These are phyloP conservation scores for Domatiomyces globalis DNA, from an alignment of 2,329 filamentous ascomycete genomes.

Conservation along the genomic window DNA sequence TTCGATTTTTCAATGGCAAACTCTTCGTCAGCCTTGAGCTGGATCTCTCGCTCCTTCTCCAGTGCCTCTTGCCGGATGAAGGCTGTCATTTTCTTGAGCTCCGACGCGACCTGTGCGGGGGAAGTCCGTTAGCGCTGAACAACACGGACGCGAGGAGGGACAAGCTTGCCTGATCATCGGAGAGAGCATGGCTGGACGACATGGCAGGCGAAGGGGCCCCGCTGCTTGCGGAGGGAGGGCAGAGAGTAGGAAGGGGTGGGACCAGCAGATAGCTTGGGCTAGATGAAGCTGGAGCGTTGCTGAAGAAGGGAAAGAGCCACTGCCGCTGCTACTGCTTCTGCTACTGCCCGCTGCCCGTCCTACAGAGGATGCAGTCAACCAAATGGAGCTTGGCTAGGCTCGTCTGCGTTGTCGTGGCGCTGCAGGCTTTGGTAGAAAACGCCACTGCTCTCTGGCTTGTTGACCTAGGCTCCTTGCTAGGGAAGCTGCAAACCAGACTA, in stretches of 20 bases:
- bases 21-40: constrained; percentile 97
- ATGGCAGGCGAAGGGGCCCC: constrained; percentile 43
- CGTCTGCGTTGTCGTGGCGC: background rate
- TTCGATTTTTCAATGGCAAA: constrained; percentile 99
- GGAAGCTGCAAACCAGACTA: background rate
- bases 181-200: constrained; percentile 83
- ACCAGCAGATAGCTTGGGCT: background rate
- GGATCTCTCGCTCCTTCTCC: constrained; percentile 94
- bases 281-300: background rate
- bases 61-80: constrained; percentile 98
- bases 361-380: background rate
- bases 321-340: background rate
- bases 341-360: background rate
- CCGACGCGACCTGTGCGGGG: constrained; percentile 64
- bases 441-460: background rate
- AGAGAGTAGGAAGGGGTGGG: background rate
- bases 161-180: constrained; percentile 75
- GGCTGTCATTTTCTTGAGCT: constrained; percentile 99
- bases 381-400: background rate
- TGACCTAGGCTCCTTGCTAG: background rate
- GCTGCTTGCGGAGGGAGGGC: constrained; percentile 11
- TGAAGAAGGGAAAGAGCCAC: background rate
- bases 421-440: background rate
- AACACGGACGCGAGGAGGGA: background rate
- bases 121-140: constrained; percentile 6